Base-by-base conservation (phyloP, 495 filamentous ascomycete genomes). In the Friedmanniomyces simplex region DNA sequence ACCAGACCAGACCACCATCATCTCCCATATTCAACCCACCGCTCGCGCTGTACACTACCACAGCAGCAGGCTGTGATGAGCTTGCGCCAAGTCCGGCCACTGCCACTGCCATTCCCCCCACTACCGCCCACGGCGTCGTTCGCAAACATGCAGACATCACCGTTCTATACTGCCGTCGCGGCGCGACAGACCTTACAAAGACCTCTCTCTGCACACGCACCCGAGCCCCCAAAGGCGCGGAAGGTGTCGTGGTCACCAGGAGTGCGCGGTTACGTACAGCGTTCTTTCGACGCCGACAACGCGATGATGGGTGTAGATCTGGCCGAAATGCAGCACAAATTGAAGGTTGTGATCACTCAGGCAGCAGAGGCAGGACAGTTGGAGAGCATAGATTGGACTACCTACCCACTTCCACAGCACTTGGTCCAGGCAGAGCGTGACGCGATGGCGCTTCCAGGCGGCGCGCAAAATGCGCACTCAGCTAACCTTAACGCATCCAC, bases 301-400 rank as follows among this genome's bases (percentile, higher is more conserved):
- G 72, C 79, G 20, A 76, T 88, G 10, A 59, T 78, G n/a, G 79
- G 80, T 50, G 81, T 96, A 24, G 68, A 69, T 49, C 75, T 74
- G 55, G 62, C 74, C 37, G 88, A 93, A 30, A 87, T 95, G 78
- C 85, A 96, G 66, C 73, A 74, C 54, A 94, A 89, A 64, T 73
- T 97, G 52, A 95, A 91, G 72, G 69, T 85, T 22, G 82, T 89
- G 64, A 97, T 99, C 64, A 85, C 85, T 50, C 74, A 81, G 28
- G 88, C 88, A 37, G 88, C 87, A 56, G 83, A 89, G 61, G 74
- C 71, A 59, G 74, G 85, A 52, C 76, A 77, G 46, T 77, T 96
- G 63, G 74, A 82, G 66, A 75, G 73, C 16, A 79, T 87, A 59
- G 80, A 96, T 74, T 99, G 93, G 93, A 81, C 84, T 49, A 76